These are phyloP conservation scores for Cordia subcordata DNA, from an alignment of 257 asterid species.

Conservation along the genomic window DNA sequence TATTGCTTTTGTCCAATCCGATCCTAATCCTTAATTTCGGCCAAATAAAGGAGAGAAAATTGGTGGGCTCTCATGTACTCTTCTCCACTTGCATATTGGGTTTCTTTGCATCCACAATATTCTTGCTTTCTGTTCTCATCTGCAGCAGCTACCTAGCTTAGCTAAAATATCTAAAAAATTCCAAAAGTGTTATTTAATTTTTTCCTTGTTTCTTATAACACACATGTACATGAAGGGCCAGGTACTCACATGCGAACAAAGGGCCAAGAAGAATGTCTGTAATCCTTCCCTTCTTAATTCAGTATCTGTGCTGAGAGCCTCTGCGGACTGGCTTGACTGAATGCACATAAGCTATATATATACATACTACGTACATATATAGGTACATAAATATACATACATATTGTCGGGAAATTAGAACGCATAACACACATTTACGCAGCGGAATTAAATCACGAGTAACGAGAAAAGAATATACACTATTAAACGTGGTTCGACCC, in stretches of 20 bases:
- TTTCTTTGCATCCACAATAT: conserved; percentile 23
- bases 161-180: conserved; percentile 24
- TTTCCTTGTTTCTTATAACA: background rate
- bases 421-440: too few relatives aligned
- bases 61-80: conserved; percentile 34
- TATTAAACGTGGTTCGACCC: too few relatives aligned
- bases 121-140: conserved; percentile 12
- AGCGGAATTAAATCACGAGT: too few relatives aligned
- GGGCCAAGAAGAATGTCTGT: background rate
- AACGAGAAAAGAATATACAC: too few relatives aligned
- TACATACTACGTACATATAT: too few relatives aligned
- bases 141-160: too few relatives aligned
- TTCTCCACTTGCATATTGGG: conserved; percentile 24
- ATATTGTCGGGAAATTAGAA: too few relatives aligned
- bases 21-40: too few relatives aligned
- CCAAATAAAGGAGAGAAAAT: background rate
- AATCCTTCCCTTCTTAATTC: background rate
- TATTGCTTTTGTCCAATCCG: conserved; percentile 9
- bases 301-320: too few relatives aligned
- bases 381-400: too few relatives aligned
- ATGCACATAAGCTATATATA: too few relatives aligned
- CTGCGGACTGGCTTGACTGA: too few relatives aligned
- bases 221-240: background rate
- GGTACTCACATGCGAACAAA: background rate
- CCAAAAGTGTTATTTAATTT: conserved; percentile 5